Conservation (phyloP, 352 stramenopile species). For the Phytophthora ohioensis region DNA sequence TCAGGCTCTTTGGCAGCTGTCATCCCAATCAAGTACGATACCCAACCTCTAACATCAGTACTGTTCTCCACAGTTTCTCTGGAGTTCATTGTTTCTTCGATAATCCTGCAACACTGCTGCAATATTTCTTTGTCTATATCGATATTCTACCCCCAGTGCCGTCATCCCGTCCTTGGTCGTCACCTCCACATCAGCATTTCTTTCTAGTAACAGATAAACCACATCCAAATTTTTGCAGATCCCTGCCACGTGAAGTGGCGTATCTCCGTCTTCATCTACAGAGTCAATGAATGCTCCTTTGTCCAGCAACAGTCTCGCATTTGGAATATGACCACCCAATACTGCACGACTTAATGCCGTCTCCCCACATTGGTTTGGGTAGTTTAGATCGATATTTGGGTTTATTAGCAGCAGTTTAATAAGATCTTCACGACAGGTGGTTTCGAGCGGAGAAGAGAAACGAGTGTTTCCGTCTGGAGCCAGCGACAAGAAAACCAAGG, state of each 20-base stretch:
- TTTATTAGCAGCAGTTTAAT: neutral
- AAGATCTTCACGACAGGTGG: too few species aligned
- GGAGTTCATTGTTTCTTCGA: neutral
- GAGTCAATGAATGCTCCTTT: neutral
- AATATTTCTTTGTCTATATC: neutral
- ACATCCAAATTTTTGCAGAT: neutral
- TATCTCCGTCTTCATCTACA: neutral
- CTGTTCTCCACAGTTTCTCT: neutral
- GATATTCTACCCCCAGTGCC: neutral
- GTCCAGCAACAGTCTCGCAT: neutral
- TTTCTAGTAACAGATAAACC: neutral
- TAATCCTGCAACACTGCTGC: neutral
- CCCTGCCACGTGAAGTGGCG: neutral
- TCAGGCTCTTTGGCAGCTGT: neutral
- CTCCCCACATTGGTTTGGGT: neutral
- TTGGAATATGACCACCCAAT: neutral
- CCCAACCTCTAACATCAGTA: neutral
- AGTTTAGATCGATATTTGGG: neutral
- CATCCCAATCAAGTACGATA: neutral
- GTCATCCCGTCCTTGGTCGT: neutral
- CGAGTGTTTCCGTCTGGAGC: too few species aligned
- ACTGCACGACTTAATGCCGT: neutral
- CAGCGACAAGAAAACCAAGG: too few species aligned
- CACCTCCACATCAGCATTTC: neutral
- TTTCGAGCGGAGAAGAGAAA: too few species aligned